These are phyloP conservation scores for Candida coleopterorum DNA, from an alignment of 805 yeast genomes.

Conservation along the genomic window DNA sequence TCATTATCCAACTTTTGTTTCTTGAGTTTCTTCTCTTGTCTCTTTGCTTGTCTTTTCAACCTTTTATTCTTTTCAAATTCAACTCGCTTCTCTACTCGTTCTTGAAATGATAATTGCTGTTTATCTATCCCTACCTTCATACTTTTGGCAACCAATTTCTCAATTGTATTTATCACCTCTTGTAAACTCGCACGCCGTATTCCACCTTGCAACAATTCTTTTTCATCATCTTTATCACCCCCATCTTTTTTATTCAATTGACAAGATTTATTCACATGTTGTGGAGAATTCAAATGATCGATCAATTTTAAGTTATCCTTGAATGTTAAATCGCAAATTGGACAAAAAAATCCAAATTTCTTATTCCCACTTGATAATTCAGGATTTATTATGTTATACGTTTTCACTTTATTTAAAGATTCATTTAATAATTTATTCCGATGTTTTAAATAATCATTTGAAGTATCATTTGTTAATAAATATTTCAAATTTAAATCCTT, in stretches of 20 bases:
- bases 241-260: conserved; percentile 7
- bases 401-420: conserved; percentile 29
- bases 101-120: conserved; percentile 28
- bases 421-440: conserved; percentile 26
- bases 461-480: conserved; percentile 10
- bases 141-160: conserved; percentile 21
- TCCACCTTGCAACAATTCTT: conserved; percentile 27
- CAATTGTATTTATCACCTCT: conserved; percentile 29
- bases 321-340: conserved; percentile 71
- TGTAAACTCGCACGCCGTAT: conserved; percentile 29
- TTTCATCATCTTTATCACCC: conserved; percentile 10
- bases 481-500: background rate
- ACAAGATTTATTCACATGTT: conserved; percentile 45
- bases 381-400: conserved; percentile 30
- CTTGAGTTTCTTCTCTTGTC: conserved; percentile 13
- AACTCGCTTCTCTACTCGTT: conserved; percentile 37
- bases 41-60: conserved; percentile 23
- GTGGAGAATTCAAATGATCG: conserved; percentile 78
- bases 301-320: conserved; percentile 77
- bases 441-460: conserved; percentile 22
- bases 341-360: conserved; percentile 84
- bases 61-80: conserved; percentile 32
- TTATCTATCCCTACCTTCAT: conserved; percentile 4
- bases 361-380: conserved; percentile 31
- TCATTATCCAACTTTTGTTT: conserved; percentile 11